Evolutionary conservation across 2,329 filamentous ascomycete species (phyloP), one percentile per base, ranked within the genome.

Genomic region (Claviceps paspali): DNA sequence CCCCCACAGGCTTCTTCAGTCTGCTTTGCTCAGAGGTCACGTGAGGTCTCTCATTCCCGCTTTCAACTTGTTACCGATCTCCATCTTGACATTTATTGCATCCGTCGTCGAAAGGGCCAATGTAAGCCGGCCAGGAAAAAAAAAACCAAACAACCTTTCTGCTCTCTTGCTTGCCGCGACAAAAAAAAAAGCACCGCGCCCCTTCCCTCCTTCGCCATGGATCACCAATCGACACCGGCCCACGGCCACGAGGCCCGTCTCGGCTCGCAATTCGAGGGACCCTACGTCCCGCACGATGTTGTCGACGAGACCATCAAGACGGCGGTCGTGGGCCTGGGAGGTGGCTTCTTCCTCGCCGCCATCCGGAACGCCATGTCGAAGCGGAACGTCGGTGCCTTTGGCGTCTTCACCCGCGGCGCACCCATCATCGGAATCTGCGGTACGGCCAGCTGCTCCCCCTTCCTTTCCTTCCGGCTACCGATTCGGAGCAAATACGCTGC

Each of bases 331-430:
- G 77, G 79, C 43, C 76, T 76, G 52, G 63, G 65, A 41, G 71
- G 72, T 42, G 86, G 86, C 50, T 63, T 82, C 54, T 70, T 85
- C 59, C 57, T 81, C 42, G 80, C 84, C 35, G 79, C 82, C 38
- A 70, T 93, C 47, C 82, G 87, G 65, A 96, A 93, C 66, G 84
- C 86, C 41, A 71, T 95, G 49, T 70, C 79, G 38, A 86, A 77
- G 65, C 70, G 75, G 56, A 94, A 94, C 59, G 67, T 91, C 47
- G 84, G 86, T 49, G 71, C 78, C 43, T 74, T 79, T 65, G 82
- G 82, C 47, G 71, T 94, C 52, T 78, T 96, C 55, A 82, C 82
- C 33, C 75, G 76, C 52, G 79, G 77, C 40, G 87, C 86, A 47
- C 67, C 78, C 52, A 79, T 79, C 35, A 81, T 88, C 53, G 80